These are phyloP conservation scores for Silybum marianum DNA, from an alignment of 129 eudicot genomes.

Conservation along the genomic window DNA sequence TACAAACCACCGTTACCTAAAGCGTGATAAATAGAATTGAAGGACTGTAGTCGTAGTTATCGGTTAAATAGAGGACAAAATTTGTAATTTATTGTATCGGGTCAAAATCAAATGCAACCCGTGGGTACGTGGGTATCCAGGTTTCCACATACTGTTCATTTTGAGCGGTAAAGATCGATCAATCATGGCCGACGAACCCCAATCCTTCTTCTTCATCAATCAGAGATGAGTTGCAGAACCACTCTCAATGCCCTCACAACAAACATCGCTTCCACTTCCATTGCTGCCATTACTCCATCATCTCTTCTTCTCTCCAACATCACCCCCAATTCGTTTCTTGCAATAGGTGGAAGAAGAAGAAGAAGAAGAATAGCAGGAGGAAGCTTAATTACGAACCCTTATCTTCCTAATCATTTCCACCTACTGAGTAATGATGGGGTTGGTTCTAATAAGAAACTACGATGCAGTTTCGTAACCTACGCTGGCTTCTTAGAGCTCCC, in stretches of 20 bases:
- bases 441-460: slow-evolving; percentile 6
- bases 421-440: neutral
- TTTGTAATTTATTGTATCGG: too few species aligned
- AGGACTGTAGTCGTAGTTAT: too few species aligned
- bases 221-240: slow-evolving; percentile 35
- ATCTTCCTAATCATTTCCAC: neutral
- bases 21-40: too few species aligned
- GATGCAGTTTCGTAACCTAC: neutral
- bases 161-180: slow-evolving; percentile 19
- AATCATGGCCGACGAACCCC: slow-evolving; percentile 16
- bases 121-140: slow-evolving; percentile 28
- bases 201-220: slow-evolving; percentile 1
- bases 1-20: too few species aligned
- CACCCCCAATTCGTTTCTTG: slow-evolving; percentile 12
- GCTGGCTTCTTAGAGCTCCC: slow-evolving; percentile 45
- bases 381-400: slow-evolving; percentile 22
- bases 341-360: neutral
- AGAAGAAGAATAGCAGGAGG: slow-evolving; percentile 3
- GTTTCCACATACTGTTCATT: slow-evolving; percentile 27
- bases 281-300: slow-evolving; percentile 12
- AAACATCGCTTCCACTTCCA: neutral
- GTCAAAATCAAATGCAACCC: neutral
- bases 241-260: slow-evolving; percentile 16
- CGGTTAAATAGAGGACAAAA: too few species aligned
- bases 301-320: slow-evolving; percentile 6